Evolutionary conservation across 352 stramenopile genomes (phyloP), one percentile per base, ranked within the genome.

Genomic region (Globisporangium viniferum): DNA sequence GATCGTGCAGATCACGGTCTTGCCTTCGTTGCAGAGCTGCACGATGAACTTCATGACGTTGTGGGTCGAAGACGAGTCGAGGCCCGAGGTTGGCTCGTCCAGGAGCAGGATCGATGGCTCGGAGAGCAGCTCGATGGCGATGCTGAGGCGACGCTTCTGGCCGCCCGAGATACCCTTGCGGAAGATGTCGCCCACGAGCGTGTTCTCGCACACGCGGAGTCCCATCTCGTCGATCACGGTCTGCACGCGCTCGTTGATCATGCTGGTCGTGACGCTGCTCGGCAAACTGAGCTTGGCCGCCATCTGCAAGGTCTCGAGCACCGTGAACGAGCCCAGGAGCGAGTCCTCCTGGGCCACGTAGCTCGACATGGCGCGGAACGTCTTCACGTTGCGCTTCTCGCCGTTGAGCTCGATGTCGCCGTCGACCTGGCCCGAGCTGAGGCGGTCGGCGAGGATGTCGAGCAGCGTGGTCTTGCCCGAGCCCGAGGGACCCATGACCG

Each of bases 91-190:
- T 2, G 96, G 94, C 65, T 98, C 97, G 64, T 98, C 96, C 24
- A 99, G 76, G 31, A 99, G 89, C 41, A 99, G 69, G 36, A 99
- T 76, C n/a, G 95, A 92, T 57, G 97, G 97, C 66, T 98, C 97
- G 0, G 92, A 88, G 0, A 98, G 87, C 41, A 99, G 73, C 76
- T 99, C 94, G 18, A 97, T 74, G 5, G 86, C 97, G 67, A 99
- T 98, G 1, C 90, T 92, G 18, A 98, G 80, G 22, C 53, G 24
- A 20, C 95, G 74, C 70, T 98, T 98, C 72, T 99, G 79, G 80
- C 92, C 80, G 80, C 92, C 77, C 0, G 83, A 92, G 49, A 98
- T 84, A 0, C 90, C 92, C 69, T 94, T 91, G 70, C 88, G 78
- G 59, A 97, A 96, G 3, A 96, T 69, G 69, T 94, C 89, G 15